These are phyloP conservation scores for Backusella liffmaniae DNA, from an alignment of 192 early-diverging fungal species.

Conservation along the genomic window DNA sequence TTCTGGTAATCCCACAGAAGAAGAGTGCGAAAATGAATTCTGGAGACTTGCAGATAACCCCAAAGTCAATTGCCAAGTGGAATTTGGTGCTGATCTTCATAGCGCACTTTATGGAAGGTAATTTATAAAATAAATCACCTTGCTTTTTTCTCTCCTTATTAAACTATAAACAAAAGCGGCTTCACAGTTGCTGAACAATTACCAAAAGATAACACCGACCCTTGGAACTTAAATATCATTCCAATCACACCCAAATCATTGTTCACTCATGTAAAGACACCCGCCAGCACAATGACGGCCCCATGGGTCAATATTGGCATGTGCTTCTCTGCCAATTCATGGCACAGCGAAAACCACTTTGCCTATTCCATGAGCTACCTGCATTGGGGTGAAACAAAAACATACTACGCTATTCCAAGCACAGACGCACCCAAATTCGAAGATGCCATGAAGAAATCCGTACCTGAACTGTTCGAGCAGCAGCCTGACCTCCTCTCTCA, in stretches of 20 bases:
- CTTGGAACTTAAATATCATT: constrained; percentile 92
- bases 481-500: constrained; percentile 94
- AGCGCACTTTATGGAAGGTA: constrained; percentile 87
- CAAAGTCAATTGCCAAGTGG: constrained; percentile 86
- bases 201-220: constrained; percentile 38
- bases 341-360: constrained; percentile 98
- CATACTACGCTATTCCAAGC: constrained; percentile 95
- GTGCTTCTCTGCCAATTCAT: constrained; percentile 94
- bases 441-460: constrained; percentile 69
- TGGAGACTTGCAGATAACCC: constrained; percentile 88
- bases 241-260: constrained; percentile 79
- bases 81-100: constrained; percentile 96
- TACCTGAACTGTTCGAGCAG: constrained; percentile 86
- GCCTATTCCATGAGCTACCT: constrained; percentile 96
- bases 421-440: constrained; percentile 80
- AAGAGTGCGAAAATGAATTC: constrained; percentile 86
- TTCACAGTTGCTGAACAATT: constrained; percentile 13
- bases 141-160: neutral
- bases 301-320: constrained; percentile 98
- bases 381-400: constrained; percentile 96
- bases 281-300: constrained; percentile 94
- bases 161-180: constrained; percentile 38
- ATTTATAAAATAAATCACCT: neutral
- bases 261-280: constrained; percentile 83
- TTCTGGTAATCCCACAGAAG: constrained; percentile 59